These are phyloP conservation scores for Podospora pseudoanserina DNA, from an alignment of 495 filamentous ascomycete species.

Conservation along the genomic window DNA sequence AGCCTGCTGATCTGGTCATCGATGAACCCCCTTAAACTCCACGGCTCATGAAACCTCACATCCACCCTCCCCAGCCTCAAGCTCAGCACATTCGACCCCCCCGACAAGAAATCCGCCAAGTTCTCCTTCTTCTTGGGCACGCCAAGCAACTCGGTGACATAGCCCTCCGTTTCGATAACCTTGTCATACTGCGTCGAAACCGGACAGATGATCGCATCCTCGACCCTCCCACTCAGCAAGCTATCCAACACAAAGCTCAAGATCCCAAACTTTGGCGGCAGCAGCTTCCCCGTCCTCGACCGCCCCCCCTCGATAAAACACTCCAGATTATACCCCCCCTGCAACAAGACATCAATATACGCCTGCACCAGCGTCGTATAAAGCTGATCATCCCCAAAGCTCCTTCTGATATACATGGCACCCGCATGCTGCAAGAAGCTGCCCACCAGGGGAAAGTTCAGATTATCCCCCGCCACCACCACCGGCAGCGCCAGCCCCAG, in stretches of 20 bases:
- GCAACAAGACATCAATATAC: slow-evolving; percentile 89
- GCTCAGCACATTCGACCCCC: slow-evolving; percentile 78
- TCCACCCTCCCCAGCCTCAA: slow-evolving; percentile 88
- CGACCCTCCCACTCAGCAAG: slow-evolving; percentile 77
- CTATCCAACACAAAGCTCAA: slow-evolving; percentile 88
- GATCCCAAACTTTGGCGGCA: slow-evolving; percentile 95
- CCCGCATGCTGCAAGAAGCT: slow-evolving; percentile 91
- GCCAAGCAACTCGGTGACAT: slow-evolving; percentile 88
- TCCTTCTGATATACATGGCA: slow-evolving; percentile 93
- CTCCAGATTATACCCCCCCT: slow-evolving; percentile 88
- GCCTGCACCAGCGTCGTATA: slow-evolving; percentile 89
- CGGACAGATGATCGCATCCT: slow-evolving; percentile 88
- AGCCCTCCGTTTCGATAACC: slow-evolving; percentile 95
- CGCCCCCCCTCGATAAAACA: slow-evolving; percentile 96
- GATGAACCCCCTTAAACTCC: slow-evolving; percentile 80
- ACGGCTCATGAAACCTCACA: slow-evolving; percentile 92
- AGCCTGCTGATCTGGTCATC: slow-evolving; percentile 60
- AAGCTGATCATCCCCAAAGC: slow-evolving; percentile 86
- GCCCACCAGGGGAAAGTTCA: slow-evolving; percentile 89
- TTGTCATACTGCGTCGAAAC: slow-evolving; percentile 98
- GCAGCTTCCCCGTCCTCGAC: slow-evolving; percentile 86
- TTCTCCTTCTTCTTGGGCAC: slow-evolving; percentile 95
- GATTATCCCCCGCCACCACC: slow-evolving; percentile 93
- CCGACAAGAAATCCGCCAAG: slow-evolving; percentile 77
- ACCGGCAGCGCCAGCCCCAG: slow-evolving; percentile 83